phyloP scores from a whole-genome alignment of 208 protist genomes.

The Wallacemonas sp. region DNA sequence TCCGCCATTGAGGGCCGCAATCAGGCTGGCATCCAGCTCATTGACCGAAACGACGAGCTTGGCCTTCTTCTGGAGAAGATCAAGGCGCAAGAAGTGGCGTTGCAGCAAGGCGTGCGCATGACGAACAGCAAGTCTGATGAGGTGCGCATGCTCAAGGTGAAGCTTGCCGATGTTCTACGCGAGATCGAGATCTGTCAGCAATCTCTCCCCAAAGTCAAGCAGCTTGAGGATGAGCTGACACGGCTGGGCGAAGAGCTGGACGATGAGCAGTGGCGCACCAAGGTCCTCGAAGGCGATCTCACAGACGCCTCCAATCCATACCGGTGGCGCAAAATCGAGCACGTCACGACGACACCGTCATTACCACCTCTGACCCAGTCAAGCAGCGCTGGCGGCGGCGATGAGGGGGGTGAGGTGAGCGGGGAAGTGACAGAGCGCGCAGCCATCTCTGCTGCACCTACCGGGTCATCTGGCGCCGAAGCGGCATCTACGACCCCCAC shows the following conservation, averaged over 20 bases:
- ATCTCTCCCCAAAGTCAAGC: constrained; percentile 76
- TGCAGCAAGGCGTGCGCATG: constrained; percentile 84
- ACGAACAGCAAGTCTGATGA: constrained; percentile 80
- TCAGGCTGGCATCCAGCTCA: constrained; percentile 94
- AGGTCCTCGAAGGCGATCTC: constrained; percentile 82
- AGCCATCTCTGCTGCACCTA: background rate
- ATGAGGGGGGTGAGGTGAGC: background rate
- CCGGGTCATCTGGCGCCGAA: background rate
- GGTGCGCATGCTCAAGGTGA: constrained; percentile 60
- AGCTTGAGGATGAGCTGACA: constrained; percentile 83
- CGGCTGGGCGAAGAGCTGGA: constrained; percentile 77
- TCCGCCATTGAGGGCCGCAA: constrained; percentile 91
- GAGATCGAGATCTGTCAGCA: constrained; percentile 79
- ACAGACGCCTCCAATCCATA: constrained; percentile 84
- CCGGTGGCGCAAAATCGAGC: constrained; percentile 69
- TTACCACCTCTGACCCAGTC: background rate
- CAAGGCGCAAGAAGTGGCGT: constrained; percentile 91
- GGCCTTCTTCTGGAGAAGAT: constrained; percentile 94
- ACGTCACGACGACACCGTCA: background rate
- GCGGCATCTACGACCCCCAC: constrained; percentile 6
- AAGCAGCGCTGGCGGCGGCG: background rate
- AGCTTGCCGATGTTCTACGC: constrained; percentile 80
- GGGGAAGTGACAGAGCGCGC: too few relatives aligned
- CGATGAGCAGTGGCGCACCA: constrained; percentile 78
- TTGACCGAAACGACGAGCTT: constrained; percentile 96